phyloP scores from a whole-genome alignment of 2,329 filamentous ascomycete genomes.

The Massarina eburnea region DNA sequence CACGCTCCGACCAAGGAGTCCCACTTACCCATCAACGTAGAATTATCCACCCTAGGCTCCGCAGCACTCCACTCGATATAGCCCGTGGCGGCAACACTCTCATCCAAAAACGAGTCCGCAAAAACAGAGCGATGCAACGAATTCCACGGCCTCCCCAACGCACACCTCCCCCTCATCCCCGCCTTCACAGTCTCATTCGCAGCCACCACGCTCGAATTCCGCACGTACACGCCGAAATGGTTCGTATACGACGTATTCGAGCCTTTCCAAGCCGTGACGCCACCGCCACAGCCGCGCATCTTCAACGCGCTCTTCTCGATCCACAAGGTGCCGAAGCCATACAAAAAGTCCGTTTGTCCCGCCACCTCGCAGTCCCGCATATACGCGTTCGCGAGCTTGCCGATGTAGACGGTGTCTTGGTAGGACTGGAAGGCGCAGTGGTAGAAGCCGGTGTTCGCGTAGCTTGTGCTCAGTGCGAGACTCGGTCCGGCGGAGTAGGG shows the following conservation, averaged over 20 bases:
- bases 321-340: conserved; percentile 68
- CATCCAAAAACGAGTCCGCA: conserved; percentile 57
- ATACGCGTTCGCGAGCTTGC: conserved; percentile 67
- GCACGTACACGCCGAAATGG: conserved; percentile 68
- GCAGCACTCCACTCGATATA: conserved; percentile 57
- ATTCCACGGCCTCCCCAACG: conserved; percentile 66
- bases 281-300: conserved; percentile 64
- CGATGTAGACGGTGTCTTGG: conserved; percentile 70
- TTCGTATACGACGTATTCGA: conserved; percentile 67
- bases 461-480: conserved; percentile 62
- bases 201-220: conserved; percentile 55
- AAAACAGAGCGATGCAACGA: conserved; percentile 60
- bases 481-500: conserved; percentile 58
- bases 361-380: conserved; percentile 63
- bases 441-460: conserved; percentile 69
- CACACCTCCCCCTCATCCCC: conserved; percentile 50
- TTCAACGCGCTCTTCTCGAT: conserved; percentile 57
- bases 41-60: conserved; percentile 44
- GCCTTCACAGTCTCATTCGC: conserved; percentile 52
- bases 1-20: neutral
- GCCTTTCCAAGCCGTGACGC: conserved; percentile 70
- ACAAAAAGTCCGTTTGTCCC: conserved; percentile 69
- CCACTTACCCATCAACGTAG: conserved; percentile 53
- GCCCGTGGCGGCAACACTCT: conserved; percentile 54
- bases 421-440: conserved; percentile 67